Base-by-base conservation (phyloP, 2,329 filamentous ascomycete species). In the Penicillium capsulatum region DNA sequence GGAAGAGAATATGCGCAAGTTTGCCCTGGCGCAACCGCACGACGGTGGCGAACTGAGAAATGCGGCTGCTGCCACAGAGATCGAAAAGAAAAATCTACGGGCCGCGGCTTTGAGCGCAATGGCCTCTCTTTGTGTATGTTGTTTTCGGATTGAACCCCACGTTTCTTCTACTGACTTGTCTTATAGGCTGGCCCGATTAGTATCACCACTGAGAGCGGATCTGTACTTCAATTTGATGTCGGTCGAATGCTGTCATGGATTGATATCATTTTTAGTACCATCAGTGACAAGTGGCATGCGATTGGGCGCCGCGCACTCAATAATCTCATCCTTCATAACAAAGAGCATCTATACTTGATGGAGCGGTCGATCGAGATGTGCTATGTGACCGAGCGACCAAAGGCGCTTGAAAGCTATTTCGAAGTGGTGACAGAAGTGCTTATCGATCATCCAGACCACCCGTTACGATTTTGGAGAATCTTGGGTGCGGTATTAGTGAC, bases 161-260 rank as follows among this genome's bases (percentile, higher is more conserved):
- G 13, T 22, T 22, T 10, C n/a, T 16, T 36, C 44, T 40, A 46
- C 48, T 51, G 47, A 51, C 30, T 40, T 15, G 6, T 32, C 10
- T 5, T 9, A 27, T 31, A 69, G 68, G 69, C 72, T 31, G 80
- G 80, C 0, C 88, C 91, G 3, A 82, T 97, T 42, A 89, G 81
- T 48, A 84, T 94, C 48, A 89, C 83, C 1, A 95, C 87, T 0
- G 90, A 95, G 61, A 91, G 87, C 49, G 86, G 86, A 38, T 83
- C 83, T n/a, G 76, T 84, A 17, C 77, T 97, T 33, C 86, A 92
- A 54, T 98, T 98, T 55, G 90, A 98, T 56, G 79, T 97, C 37
- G 81, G 85, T 29, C 83, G 91, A 14, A 94, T 98, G 82, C 79
- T 98, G 15, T 81, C 84, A 5, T 98, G 94, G 92, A 84, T 98